Evolutionary conservation across 345 rosid genomes (phyloP).

Genomic region (Turritis glabra): DNA sequence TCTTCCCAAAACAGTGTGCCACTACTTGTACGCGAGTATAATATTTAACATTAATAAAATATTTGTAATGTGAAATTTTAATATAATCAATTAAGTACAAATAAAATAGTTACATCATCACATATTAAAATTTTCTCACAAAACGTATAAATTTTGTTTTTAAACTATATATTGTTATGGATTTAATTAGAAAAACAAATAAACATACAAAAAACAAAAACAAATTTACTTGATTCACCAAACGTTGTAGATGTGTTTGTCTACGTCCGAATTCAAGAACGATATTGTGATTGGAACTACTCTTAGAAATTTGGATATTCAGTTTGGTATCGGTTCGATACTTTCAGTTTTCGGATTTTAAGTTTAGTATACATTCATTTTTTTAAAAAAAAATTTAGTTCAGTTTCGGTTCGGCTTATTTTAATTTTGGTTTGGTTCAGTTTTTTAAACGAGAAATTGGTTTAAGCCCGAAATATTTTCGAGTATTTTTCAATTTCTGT

Average conservation of each 20-base stretch:
- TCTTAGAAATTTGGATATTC: too few species aligned
- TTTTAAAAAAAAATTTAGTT: too few species aligned
- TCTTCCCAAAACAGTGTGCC: constrained; percentile 8
- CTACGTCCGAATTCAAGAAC: not conserved
- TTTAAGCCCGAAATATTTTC: too few species aligned
- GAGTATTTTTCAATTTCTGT: too few species aligned
- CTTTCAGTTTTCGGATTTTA: too few species aligned
- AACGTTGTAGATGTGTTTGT: not conserved
- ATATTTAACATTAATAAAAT: not conserved
- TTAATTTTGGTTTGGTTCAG: too few species aligned
- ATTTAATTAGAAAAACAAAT: not conserved
- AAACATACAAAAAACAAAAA: not conserved
- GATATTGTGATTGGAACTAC: not conserved
- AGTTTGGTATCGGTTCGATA: too few species aligned
- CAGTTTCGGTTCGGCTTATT: too few species aligned
- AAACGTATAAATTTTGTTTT: not conserved
- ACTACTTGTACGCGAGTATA: not conserved
- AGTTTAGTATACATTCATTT: too few species aligned
- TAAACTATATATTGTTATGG: not conserved
- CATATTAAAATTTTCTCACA: not conserved
- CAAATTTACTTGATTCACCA: not conserved
- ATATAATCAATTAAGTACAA: not conserved
- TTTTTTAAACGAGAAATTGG: too few species aligned
- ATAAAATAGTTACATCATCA: not conserved
- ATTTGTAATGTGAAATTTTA: not conserved